These are phyloP conservation scores for Leccinum aurantiacum DNA, from an alignment of 768 basidiomycete species.

Conservation along the genomic window DNA sequence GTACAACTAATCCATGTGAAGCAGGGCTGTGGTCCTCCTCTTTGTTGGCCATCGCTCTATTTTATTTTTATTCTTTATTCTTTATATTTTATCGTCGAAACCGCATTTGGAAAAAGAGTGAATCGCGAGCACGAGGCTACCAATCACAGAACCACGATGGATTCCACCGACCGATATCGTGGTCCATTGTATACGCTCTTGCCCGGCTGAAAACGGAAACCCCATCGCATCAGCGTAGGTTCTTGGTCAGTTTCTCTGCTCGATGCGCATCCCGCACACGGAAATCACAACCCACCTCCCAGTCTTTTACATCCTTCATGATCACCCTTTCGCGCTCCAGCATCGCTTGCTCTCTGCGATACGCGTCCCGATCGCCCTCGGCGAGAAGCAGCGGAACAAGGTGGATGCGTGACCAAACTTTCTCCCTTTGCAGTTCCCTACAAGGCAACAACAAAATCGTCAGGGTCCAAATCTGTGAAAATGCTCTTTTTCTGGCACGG, in stretches of 20 bases:
- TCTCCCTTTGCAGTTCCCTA: constrained; percentile 93
- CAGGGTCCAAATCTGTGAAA: constrained; percentile 44
- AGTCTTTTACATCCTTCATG: constrained; percentile 91
- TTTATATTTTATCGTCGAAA: constrained; percentile 5
- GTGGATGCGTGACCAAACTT: constrained; percentile 94
- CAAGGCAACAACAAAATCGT: constrained; percentile 30
- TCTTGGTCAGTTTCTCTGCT: constrained; percentile 16
- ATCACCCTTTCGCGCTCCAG: constrained; percentile 80
- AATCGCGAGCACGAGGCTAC: constrained; percentile 14
- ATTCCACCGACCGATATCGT: constrained; percentile 59
- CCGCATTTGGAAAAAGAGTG: constrained; percentile 10
- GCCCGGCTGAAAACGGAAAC: constrained; percentile 55
- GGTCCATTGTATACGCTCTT: constrained; percentile 85
- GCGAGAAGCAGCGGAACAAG: constrained; percentile 89
- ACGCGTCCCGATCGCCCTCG: constrained; percentile 89
- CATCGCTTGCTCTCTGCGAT: constrained; percentile 77
- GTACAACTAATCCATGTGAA: constrained; percentile 22
- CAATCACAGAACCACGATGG: constrained; percentile 58
- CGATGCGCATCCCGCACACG: constrained; percentile 26
- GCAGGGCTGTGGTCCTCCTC: constrained; percentile 27
- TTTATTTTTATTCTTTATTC: constrained; percentile 2
- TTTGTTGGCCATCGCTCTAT: constrained; percentile 9
- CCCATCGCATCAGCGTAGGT: constrained; percentile 1
- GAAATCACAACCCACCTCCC: constrained; percentile 72
- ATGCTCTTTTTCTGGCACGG: constrained; percentile 43